A percentile compares a stretch with the other conserved stretches of the same genome.
Evolutionary conservation across 1,284 basidiomycete genomes (phyloP).

Genomic region (Sanghuangporus baumii): DNA sequence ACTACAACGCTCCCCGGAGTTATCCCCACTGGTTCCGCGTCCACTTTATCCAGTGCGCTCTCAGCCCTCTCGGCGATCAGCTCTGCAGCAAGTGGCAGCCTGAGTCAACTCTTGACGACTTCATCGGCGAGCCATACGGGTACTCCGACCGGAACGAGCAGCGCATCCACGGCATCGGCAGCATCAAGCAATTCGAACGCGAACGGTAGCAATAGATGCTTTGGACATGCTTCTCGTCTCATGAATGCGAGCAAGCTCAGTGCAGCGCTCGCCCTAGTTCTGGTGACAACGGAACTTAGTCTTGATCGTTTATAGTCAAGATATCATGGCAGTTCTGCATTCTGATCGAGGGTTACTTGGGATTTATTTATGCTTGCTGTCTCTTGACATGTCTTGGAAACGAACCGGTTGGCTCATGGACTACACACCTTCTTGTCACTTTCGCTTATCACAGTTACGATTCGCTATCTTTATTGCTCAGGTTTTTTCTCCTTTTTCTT

Average conservation of each 20-base stretch:
- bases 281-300: neutral
- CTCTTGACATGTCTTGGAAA: neutral
- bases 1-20: conserved; percentile 13
- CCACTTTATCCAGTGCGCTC: conserved; percentile 1
- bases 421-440: neutral
- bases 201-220: neutral
- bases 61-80: conserved; percentile 3
- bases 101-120: neutral
- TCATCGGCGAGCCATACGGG: neutral
- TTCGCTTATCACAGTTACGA: neutral
- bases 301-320: neutral
- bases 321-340: neutral
- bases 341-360: neutral
- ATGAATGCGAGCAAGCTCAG: neutral
- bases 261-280: neutral
- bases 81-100: conserved; percentile 4
- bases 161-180: neutral
- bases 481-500: neutral
- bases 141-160: neutral
- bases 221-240: neutral
- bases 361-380: neutral
- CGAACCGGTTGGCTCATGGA: neutral
- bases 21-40: conserved; percentile 1
- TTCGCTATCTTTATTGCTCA: neutral
- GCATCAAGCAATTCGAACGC: neutral